Conservation (phyloP, 306 rosid species). For the Prunus mume region DNA sequence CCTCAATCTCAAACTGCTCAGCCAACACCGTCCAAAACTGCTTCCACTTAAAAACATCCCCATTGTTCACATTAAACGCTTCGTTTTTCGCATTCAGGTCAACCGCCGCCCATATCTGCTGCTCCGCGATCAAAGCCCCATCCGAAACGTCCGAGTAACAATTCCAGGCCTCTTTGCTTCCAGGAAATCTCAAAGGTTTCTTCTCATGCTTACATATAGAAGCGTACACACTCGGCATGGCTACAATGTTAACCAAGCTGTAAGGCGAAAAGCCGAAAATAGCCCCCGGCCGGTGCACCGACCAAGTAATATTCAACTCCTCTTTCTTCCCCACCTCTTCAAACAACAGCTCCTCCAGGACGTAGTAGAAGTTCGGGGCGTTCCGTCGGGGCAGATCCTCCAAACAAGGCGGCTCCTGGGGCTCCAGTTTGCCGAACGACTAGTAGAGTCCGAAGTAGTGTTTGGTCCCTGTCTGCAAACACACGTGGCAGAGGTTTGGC, state of each 20-base stretch:
- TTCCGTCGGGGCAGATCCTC: conserved; percentile 62
- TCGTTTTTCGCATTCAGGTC: conserved; percentile 58
- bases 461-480: conserved; percentile 57
- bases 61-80: conserved; percentile 54
- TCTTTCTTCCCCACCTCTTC: conserved; percentile 48
- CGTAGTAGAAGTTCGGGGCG: conserved; percentile 52
- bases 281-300: conserved; percentile 42
- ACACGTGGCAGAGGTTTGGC: conserved; percentile 56
- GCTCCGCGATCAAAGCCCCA: conserved; percentile 72
- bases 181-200: conserved; percentile 52
- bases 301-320: conserved; percentile 41
- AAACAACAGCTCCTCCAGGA: conserved; percentile 44
- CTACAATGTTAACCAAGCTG: conserved; percentile 47
- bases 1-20: conserved; percentile 59
- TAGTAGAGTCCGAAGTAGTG: conserved; percentile 56
- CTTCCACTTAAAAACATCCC: conserved; percentile 67
- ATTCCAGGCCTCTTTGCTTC: conserved; percentile 45
- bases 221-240: conserved; percentile 48
- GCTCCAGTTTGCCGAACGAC: conserved; percentile 11
- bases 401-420: conserved; percentile 54
- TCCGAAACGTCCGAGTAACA: conserved; percentile 40
- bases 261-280: conserved; percentile 64
- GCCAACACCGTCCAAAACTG: conserved; percentile 69
- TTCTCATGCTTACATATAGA: conserved; percentile 60
- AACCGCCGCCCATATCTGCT: conserved; percentile 71